Conservation (phyloP, 257 asterid genomes). For the Jasminum sambac region DNA sequence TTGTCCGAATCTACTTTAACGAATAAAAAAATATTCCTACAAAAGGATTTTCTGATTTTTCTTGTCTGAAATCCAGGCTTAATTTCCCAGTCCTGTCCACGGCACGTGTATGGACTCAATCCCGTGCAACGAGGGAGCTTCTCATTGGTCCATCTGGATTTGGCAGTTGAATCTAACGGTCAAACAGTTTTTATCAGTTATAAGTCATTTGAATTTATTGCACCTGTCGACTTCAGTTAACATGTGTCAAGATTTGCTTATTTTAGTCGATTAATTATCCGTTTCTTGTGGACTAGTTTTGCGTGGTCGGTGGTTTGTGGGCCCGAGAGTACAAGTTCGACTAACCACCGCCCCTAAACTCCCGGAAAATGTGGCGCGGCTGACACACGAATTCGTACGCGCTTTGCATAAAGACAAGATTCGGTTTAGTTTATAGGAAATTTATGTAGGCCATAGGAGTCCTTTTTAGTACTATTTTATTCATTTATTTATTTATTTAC, state of each 20-base stretch:
- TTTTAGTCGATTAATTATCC: conserved; percentile 22
- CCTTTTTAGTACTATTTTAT: too few species aligned
- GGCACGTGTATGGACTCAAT: conserved; percentile 7
- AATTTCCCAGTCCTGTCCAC: neutral
- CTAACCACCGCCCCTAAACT: conserved; percentile 28
- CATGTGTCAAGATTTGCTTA: neutral
- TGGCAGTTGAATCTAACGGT: conserved; percentile 27
- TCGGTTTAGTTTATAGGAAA: neutral
- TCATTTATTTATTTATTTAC: too few species aligned
- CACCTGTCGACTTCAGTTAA: neutral
- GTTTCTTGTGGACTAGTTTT: conserved; percentile 2
- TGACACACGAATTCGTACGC: conserved; percentile 26
- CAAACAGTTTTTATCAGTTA: conserved; percentile 29
- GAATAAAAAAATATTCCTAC: neutral
- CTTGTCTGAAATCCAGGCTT: neutral
- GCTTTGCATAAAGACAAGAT: conserved; percentile 14
- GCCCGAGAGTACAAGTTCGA: neutral
- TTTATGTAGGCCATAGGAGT: too few species aligned
- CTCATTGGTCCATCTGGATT: conserved; percentile 30
- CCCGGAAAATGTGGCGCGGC: conserved; percentile 7
- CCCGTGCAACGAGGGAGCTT: neutral
- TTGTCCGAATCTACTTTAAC: neutral
- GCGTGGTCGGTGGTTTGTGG: conserved; percentile 34
- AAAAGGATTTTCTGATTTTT: neutral
- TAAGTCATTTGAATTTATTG: neutral